These are phyloP conservation scores for Phtheirospermum japonicum DNA, from an alignment of 257 asterid species.

Conservation along the genomic window DNA sequence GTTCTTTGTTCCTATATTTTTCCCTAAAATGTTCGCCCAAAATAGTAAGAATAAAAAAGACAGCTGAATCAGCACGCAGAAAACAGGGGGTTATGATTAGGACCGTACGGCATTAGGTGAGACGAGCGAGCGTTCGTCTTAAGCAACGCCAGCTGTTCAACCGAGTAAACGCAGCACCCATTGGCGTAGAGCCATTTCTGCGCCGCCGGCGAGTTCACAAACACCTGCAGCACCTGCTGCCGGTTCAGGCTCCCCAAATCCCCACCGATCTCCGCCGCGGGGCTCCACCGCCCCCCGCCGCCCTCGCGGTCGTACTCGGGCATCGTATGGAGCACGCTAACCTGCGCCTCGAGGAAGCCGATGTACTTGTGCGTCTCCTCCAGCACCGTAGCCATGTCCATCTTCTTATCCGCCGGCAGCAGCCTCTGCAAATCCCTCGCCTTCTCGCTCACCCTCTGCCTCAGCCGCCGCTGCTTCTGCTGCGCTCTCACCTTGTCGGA, in stretches of 20 bases:
- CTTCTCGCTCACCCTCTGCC: conserved; percentile 44
- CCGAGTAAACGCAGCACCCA: conserved; percentile 54
- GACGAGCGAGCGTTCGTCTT: conserved; percentile 19
- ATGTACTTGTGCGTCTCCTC: conserved; percentile 68
- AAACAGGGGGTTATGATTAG: conserved; percentile 13
- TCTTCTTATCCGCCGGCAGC: conserved; percentile 48
- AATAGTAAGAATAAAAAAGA: too few species aligned
- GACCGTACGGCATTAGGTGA: conserved; percentile 9
- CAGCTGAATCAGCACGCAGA: neutral
- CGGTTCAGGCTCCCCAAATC: conserved; percentile 40
- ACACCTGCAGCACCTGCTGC: conserved; percentile 53
- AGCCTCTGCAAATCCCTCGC: conserved; percentile 41
- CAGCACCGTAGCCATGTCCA: conserved; percentile 59
- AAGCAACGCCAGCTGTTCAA: conserved; percentile 46
- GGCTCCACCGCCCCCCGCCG: conserved; percentile 6
- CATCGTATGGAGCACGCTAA: conserved; percentile 53
- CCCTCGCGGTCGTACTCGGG: conserved; percentile 25
- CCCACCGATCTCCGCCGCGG: conserved; percentile 10
- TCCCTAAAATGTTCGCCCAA: too few species aligned
- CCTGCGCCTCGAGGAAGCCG: conserved; percentile 63
- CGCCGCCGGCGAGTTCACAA: conserved; percentile 57
- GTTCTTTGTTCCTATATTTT: too few species aligned
- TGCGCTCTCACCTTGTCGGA: neutral
- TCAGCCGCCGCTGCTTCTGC: conserved; percentile 12
- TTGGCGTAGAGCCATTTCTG: conserved; percentile 47